phyloP scores from a whole-genome alignment of 495 filamentous ascomycete species.

The Neurospora sp. region DNA sequence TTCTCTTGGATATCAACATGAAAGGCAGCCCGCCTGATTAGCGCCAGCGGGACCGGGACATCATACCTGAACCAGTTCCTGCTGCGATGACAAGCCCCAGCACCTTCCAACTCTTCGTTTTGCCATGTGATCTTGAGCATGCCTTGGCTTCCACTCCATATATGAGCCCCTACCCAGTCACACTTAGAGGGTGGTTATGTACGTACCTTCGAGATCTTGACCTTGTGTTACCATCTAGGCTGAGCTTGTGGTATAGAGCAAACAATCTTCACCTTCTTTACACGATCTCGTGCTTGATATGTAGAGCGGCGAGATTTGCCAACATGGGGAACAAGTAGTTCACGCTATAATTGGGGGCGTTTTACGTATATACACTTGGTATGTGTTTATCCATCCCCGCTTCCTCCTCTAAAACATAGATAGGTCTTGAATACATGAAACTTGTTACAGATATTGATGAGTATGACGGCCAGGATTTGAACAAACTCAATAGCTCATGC shows the following conservation, averaged over 20 bases:
- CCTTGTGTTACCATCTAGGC: background rate
- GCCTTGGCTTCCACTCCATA: background rate
- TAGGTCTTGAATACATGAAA: background rate
- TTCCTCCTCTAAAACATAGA: background rate
- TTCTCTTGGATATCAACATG: background rate
- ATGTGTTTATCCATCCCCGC: background rate
- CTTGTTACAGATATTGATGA: background rate
- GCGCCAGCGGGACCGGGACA: background rate
- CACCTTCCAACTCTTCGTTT: background rate
- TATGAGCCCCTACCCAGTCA: background rate
- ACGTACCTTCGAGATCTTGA: background rate
- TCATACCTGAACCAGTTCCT: background rate
- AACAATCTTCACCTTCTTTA: background rate
- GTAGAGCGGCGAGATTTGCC: background rate
- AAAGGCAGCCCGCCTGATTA: background rate
- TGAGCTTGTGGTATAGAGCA: background rate
- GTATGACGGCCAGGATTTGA: background rate
- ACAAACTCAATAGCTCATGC: background rate
- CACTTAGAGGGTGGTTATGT: background rate
- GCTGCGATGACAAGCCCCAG: background rate
- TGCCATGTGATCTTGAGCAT: background rate
- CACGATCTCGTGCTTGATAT: background rate
- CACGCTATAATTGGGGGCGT: background rate
- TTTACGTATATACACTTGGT: background rate
- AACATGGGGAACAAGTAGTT: background rate